Base-by-base conservation (phyloP, 192 early-diverging fungal species). In the Coemansia brasiliensis region DNA sequence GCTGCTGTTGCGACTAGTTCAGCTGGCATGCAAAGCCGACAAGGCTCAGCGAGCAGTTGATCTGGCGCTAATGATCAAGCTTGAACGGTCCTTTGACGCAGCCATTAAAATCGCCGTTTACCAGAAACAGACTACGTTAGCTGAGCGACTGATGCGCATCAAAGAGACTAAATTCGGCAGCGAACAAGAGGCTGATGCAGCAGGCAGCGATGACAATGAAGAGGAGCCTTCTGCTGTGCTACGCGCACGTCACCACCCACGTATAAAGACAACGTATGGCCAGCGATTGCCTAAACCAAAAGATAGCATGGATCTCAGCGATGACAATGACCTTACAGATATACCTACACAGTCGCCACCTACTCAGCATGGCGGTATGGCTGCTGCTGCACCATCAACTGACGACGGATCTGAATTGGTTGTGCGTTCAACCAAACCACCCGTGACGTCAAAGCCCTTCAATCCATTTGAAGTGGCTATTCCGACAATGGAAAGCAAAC, bases 11-110 rank as follows among this genome's bases (percentile, higher is more conserved):
- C 64, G 87, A 41, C 74, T 94, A 58, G 87, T 96, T 56, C 82
- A 89, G 76, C 85, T 92, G 63, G 89, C 94, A 18, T 94, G 93
- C 65, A 92, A 88, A 68, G 67, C 72, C 1, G 91, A 92, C 26
- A 87, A 87, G 29, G 49, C 81, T 0, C 84, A 93, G 61, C 84
- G 92, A 8, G 92, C 90, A 0, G 59, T 95, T 32, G 96, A 96
- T 67, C 61, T 98, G 48, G 74, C 84, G 11, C 70, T 65, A 10
- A 80, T 84, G 67, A 74, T 96, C 15, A 72, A 74, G 39, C 67
- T 74, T 17, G 50, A 87, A n/a, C 60, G 64, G 37, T 88, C 92
- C 0, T 74, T 98, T 58, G 91, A 95, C 42, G 86, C 83, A 0
- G 93, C 92, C 3, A 80, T 96, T 45, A 89, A 92, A 65, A 86